phyloP scores from a whole-genome alignment of 495 filamentous ascomycete genomes.

The Penicillium argentinense region DNA sequence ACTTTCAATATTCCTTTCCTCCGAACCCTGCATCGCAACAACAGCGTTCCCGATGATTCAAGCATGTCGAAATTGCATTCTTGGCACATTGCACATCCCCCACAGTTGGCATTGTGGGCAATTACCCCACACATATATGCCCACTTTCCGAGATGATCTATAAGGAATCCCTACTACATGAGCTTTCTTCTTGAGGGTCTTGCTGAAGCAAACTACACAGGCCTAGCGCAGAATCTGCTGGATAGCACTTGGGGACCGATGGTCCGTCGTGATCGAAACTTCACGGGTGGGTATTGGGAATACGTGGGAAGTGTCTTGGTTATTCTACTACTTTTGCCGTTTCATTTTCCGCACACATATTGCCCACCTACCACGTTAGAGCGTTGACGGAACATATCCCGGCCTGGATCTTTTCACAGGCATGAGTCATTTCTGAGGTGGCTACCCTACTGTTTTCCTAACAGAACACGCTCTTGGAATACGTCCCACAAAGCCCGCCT shows the following conservation, averaged over 20 bases:
- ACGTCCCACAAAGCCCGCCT: slow-evolving; percentile 1
- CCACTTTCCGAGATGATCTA: too few species aligned
- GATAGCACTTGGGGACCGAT: slow-evolving; percentile 7
- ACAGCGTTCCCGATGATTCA: too few species aligned
- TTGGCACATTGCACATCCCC: too few species aligned
- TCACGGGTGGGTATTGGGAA: slow-evolving; percentile 9
- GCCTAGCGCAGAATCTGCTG: slow-evolving; percentile 1
- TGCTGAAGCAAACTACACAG: neutral
- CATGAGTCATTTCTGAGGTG: slow-evolving; percentile 7
- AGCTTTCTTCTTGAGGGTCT: neutral
- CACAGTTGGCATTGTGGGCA: too few species aligned
- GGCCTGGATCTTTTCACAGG: slow-evolving; percentile 6
- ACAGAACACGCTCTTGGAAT: slow-evolving; percentile 3
- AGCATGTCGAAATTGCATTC: too few species aligned
- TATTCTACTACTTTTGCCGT: too few species aligned
- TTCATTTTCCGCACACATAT: too few species aligned
- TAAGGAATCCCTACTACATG: neutral
- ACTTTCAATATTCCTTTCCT: too few species aligned
- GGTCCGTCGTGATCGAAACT: slow-evolving; percentile 3
- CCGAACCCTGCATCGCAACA: too few species aligned
- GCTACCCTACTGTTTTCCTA: slow-evolving; percentile 8
- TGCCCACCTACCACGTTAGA: too few species aligned
- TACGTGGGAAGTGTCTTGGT: slow-evolving; percentile 5
- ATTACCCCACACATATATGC: too few species aligned
- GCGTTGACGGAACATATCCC: slow-evolving; percentile 6